Percentiles rank a stretch among this genome's conserved stretches.
These are phyloP conservation scores for Cyberlindnera bimundalis DNA, from an alignment of 805 yeast genomes.

Conservation along the genomic window DNA sequence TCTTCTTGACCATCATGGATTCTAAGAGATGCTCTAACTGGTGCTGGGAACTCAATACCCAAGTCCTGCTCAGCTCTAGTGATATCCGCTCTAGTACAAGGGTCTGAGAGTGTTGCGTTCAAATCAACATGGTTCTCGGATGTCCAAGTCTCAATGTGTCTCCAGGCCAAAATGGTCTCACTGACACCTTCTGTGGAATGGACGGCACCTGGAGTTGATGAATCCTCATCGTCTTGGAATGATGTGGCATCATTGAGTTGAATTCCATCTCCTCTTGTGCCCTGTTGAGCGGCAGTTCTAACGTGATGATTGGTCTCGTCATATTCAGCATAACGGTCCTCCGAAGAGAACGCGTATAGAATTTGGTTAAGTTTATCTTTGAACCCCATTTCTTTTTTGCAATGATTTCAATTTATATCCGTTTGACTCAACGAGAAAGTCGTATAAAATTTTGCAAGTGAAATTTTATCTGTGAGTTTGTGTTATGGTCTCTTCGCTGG, in stretches of 20 bases:
- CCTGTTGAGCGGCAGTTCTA: slow-evolving; percentile 26
- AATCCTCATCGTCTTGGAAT: slow-evolving; percentile 35
- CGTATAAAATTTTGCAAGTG: too few species aligned
- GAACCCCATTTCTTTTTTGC: slow-evolving; percentile 29
- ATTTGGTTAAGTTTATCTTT: slow-evolving; percentile 53
- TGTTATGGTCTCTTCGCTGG: too few species aligned
- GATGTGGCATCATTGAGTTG: slow-evolving; percentile 28
- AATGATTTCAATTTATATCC: too few species aligned
- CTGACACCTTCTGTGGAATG: slow-evolving; percentile 59
- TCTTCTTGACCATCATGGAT: slow-evolving; percentile 90
- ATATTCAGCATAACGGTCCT: slow-evolving; percentile 68
- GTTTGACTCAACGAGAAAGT: too few species aligned
- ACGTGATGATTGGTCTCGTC: slow-evolving; percentile 41
- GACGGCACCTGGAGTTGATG: slow-evolving; percentile 27
- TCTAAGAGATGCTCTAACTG: slow-evolving; percentile 74
- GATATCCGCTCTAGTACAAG: slow-evolving; percentile 78
- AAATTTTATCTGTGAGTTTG: too few species aligned
- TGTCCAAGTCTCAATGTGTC: slow-evolving; percentile 84
- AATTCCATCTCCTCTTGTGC: slow-evolving; percentile 11
- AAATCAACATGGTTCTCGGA: slow-evolving; percentile 76
- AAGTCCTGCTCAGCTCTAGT: slow-evolving; percentile 81
- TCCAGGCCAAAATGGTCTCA: slow-evolving; percentile 78
- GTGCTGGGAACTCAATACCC: slow-evolving; percentile 68
- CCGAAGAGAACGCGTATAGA: slow-evolving; percentile 60
- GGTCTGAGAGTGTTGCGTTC: slow-evolving; percentile 68